Evolutionary conservation across 495 filamentous ascomycete genomes (phyloP).

Genomic region (Tuber magnatum): DNA sequence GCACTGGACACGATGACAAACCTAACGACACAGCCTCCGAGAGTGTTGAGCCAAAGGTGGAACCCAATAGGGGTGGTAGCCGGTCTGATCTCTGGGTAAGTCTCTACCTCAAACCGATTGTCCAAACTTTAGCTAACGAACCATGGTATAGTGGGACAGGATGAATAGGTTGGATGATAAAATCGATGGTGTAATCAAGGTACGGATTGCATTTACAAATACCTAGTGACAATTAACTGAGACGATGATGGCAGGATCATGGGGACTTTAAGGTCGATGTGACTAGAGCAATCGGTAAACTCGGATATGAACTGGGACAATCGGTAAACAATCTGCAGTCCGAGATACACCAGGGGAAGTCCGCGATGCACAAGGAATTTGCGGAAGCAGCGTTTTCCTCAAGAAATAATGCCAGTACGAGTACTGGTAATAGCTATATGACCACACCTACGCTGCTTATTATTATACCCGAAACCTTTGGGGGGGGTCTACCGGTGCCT

Average conservation of each 20-base stretch:
- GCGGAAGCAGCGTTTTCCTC: too few relatives aligned
- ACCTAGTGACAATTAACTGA: not conserved
- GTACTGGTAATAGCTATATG: too few relatives aligned
- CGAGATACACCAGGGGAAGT: too few relatives aligned
- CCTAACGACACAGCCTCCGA: not conserved
- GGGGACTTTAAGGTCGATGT: not conserved
- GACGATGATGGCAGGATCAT: not conserved
- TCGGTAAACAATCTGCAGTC: not conserved
- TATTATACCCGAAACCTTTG: too few relatives aligned
- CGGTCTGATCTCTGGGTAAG: not conserved
- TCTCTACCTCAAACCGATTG: not conserved
- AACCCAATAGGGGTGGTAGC: not conserved
- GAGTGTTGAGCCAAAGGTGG: not conserved
- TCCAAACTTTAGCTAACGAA: not conserved
- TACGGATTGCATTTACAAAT: not conserved
- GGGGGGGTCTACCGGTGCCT: too few relatives aligned
- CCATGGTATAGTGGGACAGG: not conserved
- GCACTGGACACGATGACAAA: not conserved
- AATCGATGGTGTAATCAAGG: not conserved
- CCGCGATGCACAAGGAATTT: not conserved
- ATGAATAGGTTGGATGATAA: not conserved
- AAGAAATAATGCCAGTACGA: too few relatives aligned
- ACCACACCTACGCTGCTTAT: too few relatives aligned
- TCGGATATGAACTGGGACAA: not conserved
- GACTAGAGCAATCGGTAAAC: not conserved